Conservation (phyloP, 1,284 basidiomycete species). For the Pholiota adiposa region DNA sequence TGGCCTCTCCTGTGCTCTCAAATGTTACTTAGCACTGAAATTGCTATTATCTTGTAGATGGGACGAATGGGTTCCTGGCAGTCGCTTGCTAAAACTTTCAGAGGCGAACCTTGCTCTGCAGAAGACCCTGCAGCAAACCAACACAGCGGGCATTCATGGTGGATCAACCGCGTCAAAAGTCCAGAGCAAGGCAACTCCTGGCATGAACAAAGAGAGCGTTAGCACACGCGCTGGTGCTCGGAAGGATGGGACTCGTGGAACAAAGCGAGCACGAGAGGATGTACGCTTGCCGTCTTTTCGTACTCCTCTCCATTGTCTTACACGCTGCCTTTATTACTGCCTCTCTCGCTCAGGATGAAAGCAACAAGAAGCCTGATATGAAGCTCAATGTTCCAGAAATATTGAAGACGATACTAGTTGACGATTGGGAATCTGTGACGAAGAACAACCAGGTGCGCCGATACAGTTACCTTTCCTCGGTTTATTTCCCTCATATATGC, state of each 20-base stretch:
- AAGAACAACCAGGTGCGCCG: constrained; percentile 84
- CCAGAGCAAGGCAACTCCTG: constrained; percentile 38
- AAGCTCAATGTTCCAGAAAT: constrained; percentile 89
- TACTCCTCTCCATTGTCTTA: neutral
- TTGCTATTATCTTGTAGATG: constrained; percentile 80
- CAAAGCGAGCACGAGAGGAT: constrained; percentile 67
- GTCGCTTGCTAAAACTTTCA: constrained; percentile 85
- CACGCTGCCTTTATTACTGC: neutral
- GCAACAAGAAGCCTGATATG: constrained; percentile 83
- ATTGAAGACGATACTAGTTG: constrained; percentile 89
- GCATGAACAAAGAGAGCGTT: constrained; percentile 39
- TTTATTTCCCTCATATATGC: neutral
- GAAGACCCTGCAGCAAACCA: constrained; percentile 55
- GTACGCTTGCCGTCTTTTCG: constrained; percentile 31
- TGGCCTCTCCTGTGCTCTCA: neutral
- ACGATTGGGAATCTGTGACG: constrained; percentile 98
- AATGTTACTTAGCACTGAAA: neutral
- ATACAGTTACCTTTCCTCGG: neutral
- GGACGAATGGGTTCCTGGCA: constrained; percentile 97
- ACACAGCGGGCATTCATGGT: constrained; percentile 34
- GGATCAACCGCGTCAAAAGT: constrained; percentile 30
- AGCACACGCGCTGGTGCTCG: constrained; percentile 46
- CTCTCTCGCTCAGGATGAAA: constrained; percentile 54
- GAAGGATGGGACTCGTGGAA: constrained; percentile 58
- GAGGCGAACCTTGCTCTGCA: constrained; percentile 87